Evolutionary conservation across 345 rosid genomes (phyloP).

Genomic region (Conringia planisiliqua): DNA sequence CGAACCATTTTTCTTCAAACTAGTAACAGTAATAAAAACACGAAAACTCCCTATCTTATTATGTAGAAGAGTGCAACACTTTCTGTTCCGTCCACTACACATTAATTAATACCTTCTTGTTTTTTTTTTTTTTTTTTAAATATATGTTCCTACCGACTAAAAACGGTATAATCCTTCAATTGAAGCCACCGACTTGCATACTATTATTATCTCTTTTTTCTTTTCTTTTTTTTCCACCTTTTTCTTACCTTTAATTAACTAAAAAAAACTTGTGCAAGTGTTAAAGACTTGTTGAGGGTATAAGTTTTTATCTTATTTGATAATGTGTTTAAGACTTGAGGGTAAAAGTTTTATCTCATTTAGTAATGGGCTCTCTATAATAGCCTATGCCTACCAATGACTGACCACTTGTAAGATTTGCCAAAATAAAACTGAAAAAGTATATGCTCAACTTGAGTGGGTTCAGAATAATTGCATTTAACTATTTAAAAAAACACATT

Average conservation of each 20-base stretch:
- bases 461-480: background rate
- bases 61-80: constrained; percentile 36
- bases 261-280: background rate
- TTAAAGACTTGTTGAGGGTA: background rate
- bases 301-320: background rate
- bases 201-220: background rate
- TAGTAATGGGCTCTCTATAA: background rate
- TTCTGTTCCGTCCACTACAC: background rate
- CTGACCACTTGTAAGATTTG: background rate
- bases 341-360: background rate
- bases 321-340: background rate
- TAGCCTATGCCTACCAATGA: background rate
- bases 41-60: constrained; percentile 2
- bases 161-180: background rate
- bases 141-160: background rate
- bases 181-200: background rate
- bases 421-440: background rate
- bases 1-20: background rate
- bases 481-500: background rate
- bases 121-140: background rate
- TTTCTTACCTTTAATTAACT: background rate
- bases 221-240: background rate
- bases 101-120: background rate
- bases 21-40: background rate
- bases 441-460: background rate